phyloP scores from a whole-genome alignment of 2,329 filamentous ascomycete genomes.

The Teratosphaeria gauchensis region DNA sequence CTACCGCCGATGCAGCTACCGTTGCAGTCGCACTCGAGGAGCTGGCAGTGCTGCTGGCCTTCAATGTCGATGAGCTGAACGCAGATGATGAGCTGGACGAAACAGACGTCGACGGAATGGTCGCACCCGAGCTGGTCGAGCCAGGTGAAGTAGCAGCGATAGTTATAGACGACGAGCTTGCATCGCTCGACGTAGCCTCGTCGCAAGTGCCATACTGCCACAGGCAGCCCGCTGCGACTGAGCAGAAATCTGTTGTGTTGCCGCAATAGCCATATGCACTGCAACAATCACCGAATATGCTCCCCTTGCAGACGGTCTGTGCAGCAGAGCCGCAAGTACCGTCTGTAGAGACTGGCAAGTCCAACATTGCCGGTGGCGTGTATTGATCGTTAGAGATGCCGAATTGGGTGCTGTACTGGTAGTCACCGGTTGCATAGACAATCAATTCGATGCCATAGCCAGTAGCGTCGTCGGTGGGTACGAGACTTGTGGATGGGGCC shows the following conservation, averaged over 20 bases:
- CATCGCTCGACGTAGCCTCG: background rate
- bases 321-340: background rate
- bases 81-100: background rate
- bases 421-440: conserved; percentile 48
- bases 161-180: background rate
- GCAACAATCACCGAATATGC: conserved; percentile 9
- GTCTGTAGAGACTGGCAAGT: background rate
- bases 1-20: background rate
- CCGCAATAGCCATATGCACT: conserved; percentile 9
- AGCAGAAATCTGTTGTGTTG: conserved; percentile 1
- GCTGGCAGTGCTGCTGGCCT: background rate
- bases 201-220: conserved; percentile 4
- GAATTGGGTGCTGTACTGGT: conserved; percentile 55
- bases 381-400: conserved; percentile 43
- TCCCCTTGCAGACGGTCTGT: background rate
- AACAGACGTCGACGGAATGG: background rate
- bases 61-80: background rate
- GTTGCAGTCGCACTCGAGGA: background rate
- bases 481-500: conserved; percentile 42
- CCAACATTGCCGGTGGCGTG: conserved; percentile 8
- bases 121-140: background rate
- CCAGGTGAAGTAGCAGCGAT: background rate
- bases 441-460: conserved; percentile 55
- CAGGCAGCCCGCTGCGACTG: conserved; percentile 1
- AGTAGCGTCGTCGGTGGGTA: conserved; percentile 19